Base-by-base conservation (phyloP, 129 eudicot species). In the Centella asiatica region DNA sequence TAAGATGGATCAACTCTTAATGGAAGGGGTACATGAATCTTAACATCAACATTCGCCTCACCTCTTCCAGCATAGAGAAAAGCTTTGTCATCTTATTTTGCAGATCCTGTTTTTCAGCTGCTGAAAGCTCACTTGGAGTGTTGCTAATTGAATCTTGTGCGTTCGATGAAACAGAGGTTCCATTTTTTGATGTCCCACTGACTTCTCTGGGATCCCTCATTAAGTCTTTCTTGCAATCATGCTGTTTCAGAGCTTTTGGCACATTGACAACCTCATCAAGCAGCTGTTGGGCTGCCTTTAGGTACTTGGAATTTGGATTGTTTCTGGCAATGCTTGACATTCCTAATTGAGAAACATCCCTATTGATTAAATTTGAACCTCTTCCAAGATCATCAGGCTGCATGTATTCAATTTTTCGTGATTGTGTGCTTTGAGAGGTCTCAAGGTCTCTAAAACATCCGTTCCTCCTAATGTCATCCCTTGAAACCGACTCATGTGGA, bases 261-360 rank as follows among this genome's bases (percentile, higher is more conserved):
- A 90, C 97, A 69, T 69, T 83, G 34, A 90, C 94, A 44, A 86
- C 87, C 52, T 86, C 97, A 57, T 90, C 87, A 42, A 90, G 94
- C 54, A 90, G 40, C 66, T 83, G 71, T 56, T 86, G 95, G 64
- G 94, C 85, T 23, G 90, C 85, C 73, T 81, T 90, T 73, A 90
- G 68, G 67, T 86, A 90, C 75, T 81, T 90, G 4, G 97, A 83
- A 67, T 71, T 75, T 13, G 90, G 58, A 70, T 83, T 57, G 18
- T 46, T 65, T 69, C 81, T 80, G 2, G 76, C 66, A 60, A 66
- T 71, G 45, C 73, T 71, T 18, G 81, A 68, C 57, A 76, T 75
- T 36, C 72, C 85, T 28, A 72, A 78, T 12, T 77, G 49, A n/a
- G 84, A 69, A 31, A 32, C 67, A 42, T 62, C 80, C 4, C 70